Evolutionary conservation across 208 protist genomes (phyloP).

Genomic region (Crithidia mellificae): DNA sequence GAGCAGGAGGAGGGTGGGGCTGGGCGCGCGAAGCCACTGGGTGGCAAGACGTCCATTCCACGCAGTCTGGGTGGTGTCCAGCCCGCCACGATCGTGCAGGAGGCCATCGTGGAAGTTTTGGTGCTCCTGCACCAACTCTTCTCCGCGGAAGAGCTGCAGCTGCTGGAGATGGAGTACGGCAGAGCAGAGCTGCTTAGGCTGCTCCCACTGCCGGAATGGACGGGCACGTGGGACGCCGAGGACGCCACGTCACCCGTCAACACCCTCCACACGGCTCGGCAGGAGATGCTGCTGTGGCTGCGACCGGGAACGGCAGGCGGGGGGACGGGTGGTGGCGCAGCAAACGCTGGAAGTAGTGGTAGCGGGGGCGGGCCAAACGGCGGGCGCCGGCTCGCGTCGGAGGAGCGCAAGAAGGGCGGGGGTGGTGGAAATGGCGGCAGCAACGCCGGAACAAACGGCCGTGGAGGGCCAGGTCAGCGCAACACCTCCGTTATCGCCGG

Average conservation of each 20-base stretch:
- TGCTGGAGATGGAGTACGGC: slow-evolving; percentile 59
- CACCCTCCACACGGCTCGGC: slow-evolving; percentile 15
- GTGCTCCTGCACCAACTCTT: slow-evolving; percentile 46
- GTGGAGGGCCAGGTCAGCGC: neutral
- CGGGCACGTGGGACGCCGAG: slow-evolving; percentile 1
- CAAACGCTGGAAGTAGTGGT: neutral
- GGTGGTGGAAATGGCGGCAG: too few relatives aligned
- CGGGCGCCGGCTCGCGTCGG: neutral
- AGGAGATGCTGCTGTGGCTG: slow-evolving; percentile 21
- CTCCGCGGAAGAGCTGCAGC: slow-evolving; percentile 51
- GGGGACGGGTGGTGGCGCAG: neutral
- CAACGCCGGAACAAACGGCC: too few relatives aligned
- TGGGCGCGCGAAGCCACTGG: neutral
- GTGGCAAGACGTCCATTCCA: slow-evolving; percentile 10
- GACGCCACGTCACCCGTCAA: slow-evolving; percentile 6
- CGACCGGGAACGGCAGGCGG: slow-evolving; percentile 1
- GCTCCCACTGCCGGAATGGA: slow-evolving; percentile 29
- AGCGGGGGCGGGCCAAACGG: neutral
- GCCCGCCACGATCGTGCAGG: slow-evolving; percentile 17
- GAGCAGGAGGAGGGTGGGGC: slow-evolving; percentile 26
- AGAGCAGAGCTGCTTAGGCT: slow-evolving; percentile 36
- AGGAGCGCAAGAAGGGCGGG: slow-evolving; percentile 14
- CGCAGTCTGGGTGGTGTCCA: slow-evolving; percentile 17
- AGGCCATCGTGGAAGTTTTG: slow-evolving; percentile 31
- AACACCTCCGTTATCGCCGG: neutral